Conservation (phyloP, 2,329 filamentous ascomycete species). For the Scytalidium sp. region DNA sequence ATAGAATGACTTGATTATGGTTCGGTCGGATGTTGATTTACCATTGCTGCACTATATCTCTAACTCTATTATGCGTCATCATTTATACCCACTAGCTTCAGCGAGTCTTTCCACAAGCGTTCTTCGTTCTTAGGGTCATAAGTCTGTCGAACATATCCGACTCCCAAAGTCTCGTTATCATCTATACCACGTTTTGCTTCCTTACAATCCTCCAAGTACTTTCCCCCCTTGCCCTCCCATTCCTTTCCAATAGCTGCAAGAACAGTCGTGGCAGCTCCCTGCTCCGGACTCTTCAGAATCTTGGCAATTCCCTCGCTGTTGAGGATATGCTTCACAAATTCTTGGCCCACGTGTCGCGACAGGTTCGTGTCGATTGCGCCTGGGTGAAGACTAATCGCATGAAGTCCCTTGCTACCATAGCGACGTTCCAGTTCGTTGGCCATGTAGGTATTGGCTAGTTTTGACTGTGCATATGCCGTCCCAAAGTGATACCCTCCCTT, state of each 20-base stretch:
- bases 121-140: constrained; percentile 35
- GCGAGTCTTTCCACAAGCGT: constrained; percentile 37
- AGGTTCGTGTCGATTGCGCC: constrained; percentile 29
- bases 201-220: constrained; percentile 40
- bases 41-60: no score
- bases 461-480: constrained; percentile 37
- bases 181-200: constrained; percentile 9
- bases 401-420: constrained; percentile 35
- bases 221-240: constrained; percentile 39
- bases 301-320: neutral
- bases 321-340: constrained; percentile 1
- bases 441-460: constrained; percentile 42
- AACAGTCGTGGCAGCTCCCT: constrained; percentile 36
- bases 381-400: constrained; percentile 38
- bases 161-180: constrained; percentile 7
- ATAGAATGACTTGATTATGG: no score
- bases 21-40: no score
- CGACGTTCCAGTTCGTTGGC: constrained; percentile 42
- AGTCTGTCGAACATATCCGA: constrained; percentile 17
- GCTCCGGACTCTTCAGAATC: constrained; percentile 1
- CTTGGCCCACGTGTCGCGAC: constrained; percentile 19
- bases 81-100: constrained; percentile 26
- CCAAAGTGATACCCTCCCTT: constrained; percentile 34
- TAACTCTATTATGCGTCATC: no score
- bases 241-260: constrained; percentile 28